phyloP scores from a whole-genome alignment of 164 flowering plant genomes.

The Vitis rupestris region DNA sequence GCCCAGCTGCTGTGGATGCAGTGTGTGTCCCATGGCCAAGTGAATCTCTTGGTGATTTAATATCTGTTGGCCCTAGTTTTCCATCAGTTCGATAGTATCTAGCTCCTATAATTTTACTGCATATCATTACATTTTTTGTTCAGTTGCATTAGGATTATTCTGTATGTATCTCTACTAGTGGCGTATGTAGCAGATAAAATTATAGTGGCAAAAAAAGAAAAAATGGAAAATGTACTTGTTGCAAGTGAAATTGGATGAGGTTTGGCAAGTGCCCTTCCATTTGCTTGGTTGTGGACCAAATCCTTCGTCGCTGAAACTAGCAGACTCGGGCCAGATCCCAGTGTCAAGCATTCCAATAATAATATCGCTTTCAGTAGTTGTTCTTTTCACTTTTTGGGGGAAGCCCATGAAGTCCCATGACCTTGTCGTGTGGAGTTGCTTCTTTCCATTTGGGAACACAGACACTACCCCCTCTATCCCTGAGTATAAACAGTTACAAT shows the following conservation, averaged over 20 bases:
- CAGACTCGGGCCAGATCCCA: conserved; percentile 67
- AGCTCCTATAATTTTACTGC: conserved; percentile 68
- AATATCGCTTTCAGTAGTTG: conserved; percentile 36
- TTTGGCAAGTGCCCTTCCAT: conserved; percentile 66
- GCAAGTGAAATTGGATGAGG: conserved; percentile 51
- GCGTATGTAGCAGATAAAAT: too few species aligned
- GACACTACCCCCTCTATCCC: conserved; percentile 53
- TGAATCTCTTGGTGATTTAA: conserved; percentile 47
- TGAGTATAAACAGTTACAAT: not conserved
- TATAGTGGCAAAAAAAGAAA: too few species aligned
- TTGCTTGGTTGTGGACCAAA: conserved; percentile 46
- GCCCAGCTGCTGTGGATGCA: conserved; percentile 69
- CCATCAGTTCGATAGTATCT: conserved; percentile 27
- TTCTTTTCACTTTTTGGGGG: conserved; percentile 19
- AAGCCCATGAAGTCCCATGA: conserved; percentile 70
- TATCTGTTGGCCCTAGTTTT: conserved; percentile 2
- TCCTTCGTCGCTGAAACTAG: conserved; percentile 43
- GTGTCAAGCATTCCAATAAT: conserved; percentile 53
- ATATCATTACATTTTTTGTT: not conserved
- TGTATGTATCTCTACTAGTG: too few species aligned
- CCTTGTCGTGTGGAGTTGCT: conserved; percentile 33
- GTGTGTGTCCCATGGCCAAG: conserved; percentile 75
- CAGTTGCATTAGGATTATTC: too few species aligned
- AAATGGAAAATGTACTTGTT: conserved; percentile 46
- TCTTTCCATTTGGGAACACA: conserved; percentile 2